These are phyloP conservation scores for Aspergillus ochraceus DNA, from an alignment of 2,329 filamentous ascomycete species.

Conservation along the genomic window DNA sequence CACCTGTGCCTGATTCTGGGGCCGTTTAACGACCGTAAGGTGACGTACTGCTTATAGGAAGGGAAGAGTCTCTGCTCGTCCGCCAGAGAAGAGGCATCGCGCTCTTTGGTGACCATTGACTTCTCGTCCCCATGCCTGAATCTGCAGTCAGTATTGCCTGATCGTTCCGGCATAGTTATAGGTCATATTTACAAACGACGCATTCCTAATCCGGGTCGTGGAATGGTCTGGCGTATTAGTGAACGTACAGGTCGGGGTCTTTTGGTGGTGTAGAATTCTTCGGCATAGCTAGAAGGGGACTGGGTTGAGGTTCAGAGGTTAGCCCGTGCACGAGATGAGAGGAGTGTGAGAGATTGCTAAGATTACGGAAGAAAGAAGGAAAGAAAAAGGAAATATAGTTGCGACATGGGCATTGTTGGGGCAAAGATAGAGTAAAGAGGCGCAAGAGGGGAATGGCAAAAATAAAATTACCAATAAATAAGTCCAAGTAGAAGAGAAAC, in stretches of 20 bases:
- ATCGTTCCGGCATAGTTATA: background rate
- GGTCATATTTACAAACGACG: conserved; percentile 23
- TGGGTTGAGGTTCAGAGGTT: conserved; percentile 3
- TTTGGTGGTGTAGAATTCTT: conserved; percentile 11
- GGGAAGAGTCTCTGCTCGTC: conserved; percentile 28
- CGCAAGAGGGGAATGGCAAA: background rate
- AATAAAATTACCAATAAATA: background rate
- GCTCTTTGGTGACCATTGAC: conserved; percentile 15
- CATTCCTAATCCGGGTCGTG: conserved; percentile 22
- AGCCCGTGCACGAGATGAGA: background rate
- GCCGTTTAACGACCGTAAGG: background rate
- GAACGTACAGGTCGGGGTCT: conserved; percentile 19
- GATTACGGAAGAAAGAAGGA: background rate
- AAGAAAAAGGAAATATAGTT: background rate
- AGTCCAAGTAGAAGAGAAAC: background rate
- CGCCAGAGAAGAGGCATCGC: conserved; percentile 1
- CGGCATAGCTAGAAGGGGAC: conserved; percentile 20
- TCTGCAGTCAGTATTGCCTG: conserved; percentile 14
- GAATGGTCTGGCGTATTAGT: conserved; percentile 17
- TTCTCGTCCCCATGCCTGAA: conserved; percentile 15
- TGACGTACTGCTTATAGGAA: conserved; percentile 16
- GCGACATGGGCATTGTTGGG: background rate
- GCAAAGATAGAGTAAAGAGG: background rate
- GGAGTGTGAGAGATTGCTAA: background rate
- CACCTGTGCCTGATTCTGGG: background rate